Evolutionary conservation across 2,329 filamentous ascomycete species (phyloP).

Genomic region (Fusarium algeriense): DNA sequence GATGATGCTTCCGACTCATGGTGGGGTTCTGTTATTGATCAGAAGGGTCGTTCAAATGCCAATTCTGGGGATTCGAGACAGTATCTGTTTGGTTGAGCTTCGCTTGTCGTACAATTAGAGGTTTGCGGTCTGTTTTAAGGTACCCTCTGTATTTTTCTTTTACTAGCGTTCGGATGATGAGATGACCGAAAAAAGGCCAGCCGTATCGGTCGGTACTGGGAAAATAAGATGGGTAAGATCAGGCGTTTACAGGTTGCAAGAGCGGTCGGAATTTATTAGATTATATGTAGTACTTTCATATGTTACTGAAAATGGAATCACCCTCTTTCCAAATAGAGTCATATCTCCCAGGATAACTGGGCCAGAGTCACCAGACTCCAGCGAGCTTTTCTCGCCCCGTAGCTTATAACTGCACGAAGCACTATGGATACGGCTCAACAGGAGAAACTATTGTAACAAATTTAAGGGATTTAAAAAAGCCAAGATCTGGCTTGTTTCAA

Average conservation of each 20-base stretch:
- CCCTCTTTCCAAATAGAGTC: neutral
- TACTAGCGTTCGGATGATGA: too few species aligned
- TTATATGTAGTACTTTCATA: neutral
- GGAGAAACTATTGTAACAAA: too few species aligned
- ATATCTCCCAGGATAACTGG: neutral
- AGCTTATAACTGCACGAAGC: neutral
- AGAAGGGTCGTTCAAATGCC: neutral
- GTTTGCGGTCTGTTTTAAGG: too few species aligned
- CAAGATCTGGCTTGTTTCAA: too few species aligned
- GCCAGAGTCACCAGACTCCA: neutral
- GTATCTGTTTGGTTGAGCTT: neutral
- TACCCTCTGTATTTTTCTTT: too few species aligned
- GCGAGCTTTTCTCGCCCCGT: rapidly evolving
- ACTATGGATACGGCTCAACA: neutral
- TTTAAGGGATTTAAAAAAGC: too few species aligned
- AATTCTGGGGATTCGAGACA: neutral
- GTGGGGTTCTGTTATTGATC: neutral
- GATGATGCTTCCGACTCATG: neutral
- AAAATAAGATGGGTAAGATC: neutral
- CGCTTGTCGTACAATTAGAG: too few species aligned
- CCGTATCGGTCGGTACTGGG: rapidly evolving
- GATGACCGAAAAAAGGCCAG: too few species aligned
- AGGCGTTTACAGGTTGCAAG: rapidly evolving
- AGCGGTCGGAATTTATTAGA: rapidly evolving
- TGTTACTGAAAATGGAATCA: neutral